Evolutionary conservation across 2,329 filamentous ascomycete genomes (phyloP).

Genomic region (Ophiostoma triangulosporum): DNA sequence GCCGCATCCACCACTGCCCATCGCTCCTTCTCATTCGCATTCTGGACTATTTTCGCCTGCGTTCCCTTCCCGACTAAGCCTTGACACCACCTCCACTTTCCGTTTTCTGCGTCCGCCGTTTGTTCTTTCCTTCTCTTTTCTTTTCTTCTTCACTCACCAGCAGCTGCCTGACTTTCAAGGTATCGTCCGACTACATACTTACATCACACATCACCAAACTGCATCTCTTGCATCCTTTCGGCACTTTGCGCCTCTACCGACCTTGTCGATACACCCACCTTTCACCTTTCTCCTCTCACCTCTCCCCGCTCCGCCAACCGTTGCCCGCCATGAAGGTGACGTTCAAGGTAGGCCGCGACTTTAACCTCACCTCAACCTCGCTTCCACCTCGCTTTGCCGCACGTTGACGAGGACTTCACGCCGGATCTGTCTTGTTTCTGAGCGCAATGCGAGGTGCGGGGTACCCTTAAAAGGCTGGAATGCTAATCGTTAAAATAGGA

Average conservation of each 20-base stretch:
- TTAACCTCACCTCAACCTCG: not conserved
- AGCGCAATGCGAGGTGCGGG: too few relatives aligned
- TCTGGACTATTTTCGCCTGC: constrained; percentile 2
- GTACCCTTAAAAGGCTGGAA: too few relatives aligned
- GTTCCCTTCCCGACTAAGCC: not conserved
- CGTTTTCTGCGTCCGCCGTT: not conserved
- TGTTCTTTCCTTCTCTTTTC: not conserved
- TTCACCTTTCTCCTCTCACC: not conserved
- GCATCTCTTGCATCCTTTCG: not conserved
- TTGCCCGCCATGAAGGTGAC: constrained; percentile 53
- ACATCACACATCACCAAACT: not conserved
- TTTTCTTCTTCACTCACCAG: not conserved
- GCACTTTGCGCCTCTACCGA: constrained; percentile 1
- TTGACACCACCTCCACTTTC: constrained; percentile 1
- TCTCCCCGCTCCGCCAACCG: not conserved
- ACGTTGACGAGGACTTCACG: too few relatives aligned
- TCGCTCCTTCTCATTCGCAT: not conserved
- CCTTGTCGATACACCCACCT: not conserved
- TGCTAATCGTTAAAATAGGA: too few relatives aligned
- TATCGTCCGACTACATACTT: too few relatives aligned
- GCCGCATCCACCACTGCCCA: not conserved
- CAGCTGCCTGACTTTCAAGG: too few relatives aligned
- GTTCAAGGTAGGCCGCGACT: constrained; percentile 36
- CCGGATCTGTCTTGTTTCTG: too few relatives aligned
- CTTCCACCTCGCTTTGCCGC: too few relatives aligned